Evolutionary conservation across 2,329 filamentous ascomycete genomes (phyloP).

Genomic region (Colletotrichum sp.): DNA sequence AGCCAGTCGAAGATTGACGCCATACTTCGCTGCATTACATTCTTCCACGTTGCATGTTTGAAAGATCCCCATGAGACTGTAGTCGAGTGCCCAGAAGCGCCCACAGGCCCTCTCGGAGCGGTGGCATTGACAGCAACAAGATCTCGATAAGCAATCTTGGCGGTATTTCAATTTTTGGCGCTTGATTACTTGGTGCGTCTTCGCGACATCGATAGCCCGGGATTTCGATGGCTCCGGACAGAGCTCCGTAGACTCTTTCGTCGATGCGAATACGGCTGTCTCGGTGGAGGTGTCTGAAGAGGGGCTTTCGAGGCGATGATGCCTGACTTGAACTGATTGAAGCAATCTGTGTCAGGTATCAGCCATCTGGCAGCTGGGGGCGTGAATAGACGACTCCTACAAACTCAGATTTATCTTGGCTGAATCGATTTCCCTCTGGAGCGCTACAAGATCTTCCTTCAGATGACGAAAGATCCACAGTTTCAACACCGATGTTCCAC

Average conservation of each 20-base stretch:
- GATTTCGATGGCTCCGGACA: rapidly evolving
- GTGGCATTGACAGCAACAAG: background rate
- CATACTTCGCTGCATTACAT: background rate
- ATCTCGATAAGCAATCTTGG: background rate
- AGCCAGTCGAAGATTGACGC: background rate
- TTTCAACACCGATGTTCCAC: background rate
- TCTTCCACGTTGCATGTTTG: background rate
- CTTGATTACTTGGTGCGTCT: background rate
- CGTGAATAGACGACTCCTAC: background rate
- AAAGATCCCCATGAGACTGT: background rate
- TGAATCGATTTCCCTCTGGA: background rate
- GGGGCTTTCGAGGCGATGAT: background rate
- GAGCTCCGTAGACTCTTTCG: rapidly evolving
- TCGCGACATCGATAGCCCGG: background rate
- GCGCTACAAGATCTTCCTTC: background rate
- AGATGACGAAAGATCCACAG: background rate
- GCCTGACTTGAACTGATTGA: background rate
- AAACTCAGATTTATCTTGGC: background rate
- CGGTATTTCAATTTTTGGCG: background rate
- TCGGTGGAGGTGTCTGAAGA: rapidly evolving
- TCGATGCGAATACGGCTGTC: background rate
- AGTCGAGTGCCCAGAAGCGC: slow-evolving; percentile 9
- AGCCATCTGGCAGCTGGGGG: rapidly evolving
- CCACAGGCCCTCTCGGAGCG: background rate
- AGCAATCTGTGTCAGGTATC: no score